Conservation (phyloP, 257 asterid genomes). For the Solanum ossicruentum region DNA sequence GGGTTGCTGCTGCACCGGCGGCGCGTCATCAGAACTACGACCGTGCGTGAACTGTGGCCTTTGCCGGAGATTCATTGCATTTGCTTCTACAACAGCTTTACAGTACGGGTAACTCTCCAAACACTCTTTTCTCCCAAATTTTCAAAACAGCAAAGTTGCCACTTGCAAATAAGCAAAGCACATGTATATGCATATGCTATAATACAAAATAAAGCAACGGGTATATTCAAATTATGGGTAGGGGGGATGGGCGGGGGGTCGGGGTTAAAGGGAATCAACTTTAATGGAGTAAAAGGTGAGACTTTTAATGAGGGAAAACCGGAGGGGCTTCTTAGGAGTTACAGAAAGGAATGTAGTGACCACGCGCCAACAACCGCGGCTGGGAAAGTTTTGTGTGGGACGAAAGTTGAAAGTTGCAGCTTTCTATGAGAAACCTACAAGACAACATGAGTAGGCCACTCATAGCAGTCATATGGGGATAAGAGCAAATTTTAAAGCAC, state of each 20-base stretch:
- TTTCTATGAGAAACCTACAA: not conserved
- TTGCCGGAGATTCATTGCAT: constrained; percentile 52
- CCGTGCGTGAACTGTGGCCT: constrained; percentile 45
- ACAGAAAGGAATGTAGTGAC: not conserved
- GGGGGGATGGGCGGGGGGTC: not conserved
- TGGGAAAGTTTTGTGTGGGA: not conserved
- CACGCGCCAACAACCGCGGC: constrained; percentile 2
- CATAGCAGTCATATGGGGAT: not conserved
- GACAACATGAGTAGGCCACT: not conserved
- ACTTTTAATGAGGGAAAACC: not conserved
- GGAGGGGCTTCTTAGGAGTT: not conserved
- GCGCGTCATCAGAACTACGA: constrained; percentile 31
- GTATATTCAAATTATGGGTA: not conserved
- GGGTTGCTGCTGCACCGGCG: constrained; percentile 35
- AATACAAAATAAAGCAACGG: not conserved
- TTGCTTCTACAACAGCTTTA: not conserved
- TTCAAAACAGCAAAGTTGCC: not conserved
- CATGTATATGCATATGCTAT: not conserved
- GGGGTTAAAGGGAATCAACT: not conserved
- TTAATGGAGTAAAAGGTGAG: not conserved
- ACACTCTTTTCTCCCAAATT: not conserved
- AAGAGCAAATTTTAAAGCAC: not conserved
- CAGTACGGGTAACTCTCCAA: constrained; percentile 6
- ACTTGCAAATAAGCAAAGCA: not conserved
- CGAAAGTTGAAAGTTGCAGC: not conserved